Conservation (phyloP, 208 protist species). For the Leishmania mexicana region DNA sequence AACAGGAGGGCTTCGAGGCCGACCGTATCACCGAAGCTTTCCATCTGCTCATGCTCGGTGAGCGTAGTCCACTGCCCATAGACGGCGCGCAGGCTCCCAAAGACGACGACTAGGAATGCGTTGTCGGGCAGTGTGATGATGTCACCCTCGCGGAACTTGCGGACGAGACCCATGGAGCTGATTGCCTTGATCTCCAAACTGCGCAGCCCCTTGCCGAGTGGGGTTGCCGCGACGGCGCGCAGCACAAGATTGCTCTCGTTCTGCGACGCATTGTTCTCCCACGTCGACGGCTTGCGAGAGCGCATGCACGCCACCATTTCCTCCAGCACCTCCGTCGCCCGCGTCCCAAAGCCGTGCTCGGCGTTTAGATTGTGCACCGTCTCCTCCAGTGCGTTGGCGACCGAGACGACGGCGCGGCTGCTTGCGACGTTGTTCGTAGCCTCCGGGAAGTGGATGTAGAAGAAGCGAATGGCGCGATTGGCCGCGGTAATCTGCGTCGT, state of each 20-base stretch:
- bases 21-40: constrained; percentile 73
- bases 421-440: constrained; percentile 77
- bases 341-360: constrained; percentile 57
- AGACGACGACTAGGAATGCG: constrained; percentile 74
- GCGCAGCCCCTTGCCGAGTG: constrained; percentile 62
- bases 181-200: constrained; percentile 61
- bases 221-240: constrained; percentile 63
- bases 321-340: constrained; percentile 40
- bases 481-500: constrained; percentile 47
- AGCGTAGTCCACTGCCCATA: constrained; percentile 69
- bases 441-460: constrained; percentile 69
- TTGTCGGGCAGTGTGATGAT: constrained; percentile 67
- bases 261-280: constrained; percentile 49
- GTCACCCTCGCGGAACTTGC: constrained; percentile 60
- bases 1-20: constrained; percentile 66
- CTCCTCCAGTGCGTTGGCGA: constrained; percentile 50
- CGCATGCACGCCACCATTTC: constrained; percentile 49
- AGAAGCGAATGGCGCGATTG: constrained; percentile 68
- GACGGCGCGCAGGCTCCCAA: constrained; percentile 68
- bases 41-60: constrained; percentile 45
- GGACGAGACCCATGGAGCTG: constrained; percentile 67
- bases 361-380: constrained; percentile 47
- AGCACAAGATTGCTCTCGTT: constrained; percentile 64
- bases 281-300: constrained; percentile 45
- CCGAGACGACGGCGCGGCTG: constrained; percentile 60